phyloP scores from a whole-genome alignment of 352 stramenopile species.

The Globisporangium paddicum region DNA sequence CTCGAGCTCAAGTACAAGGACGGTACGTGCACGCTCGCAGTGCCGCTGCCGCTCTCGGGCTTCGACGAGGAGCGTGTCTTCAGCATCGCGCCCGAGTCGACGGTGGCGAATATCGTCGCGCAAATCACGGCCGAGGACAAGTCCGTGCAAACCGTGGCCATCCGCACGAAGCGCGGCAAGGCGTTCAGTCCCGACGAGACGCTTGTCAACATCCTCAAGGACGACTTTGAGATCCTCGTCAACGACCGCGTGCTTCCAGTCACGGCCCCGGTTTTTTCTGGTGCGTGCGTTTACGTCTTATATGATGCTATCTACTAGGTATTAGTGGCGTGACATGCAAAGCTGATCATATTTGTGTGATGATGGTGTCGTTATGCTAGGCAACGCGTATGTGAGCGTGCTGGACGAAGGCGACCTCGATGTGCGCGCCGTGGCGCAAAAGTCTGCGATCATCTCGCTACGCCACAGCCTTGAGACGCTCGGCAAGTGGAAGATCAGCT shows the following conservation, averaged over 20 bases:
- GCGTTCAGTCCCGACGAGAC: constrained; percentile 58
- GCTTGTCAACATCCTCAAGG: constrained; percentile 60
- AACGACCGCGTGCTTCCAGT: constrained; percentile 77
- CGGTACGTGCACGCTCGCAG: constrained; percentile 63
- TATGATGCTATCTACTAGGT: neutral
- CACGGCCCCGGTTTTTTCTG: constrained; percentile 62
- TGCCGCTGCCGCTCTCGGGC: constrained; percentile 70
- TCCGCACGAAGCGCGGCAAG: constrained; percentile 56
- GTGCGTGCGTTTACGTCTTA: constrained; percentile 9
- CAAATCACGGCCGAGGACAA: constrained; percentile 78
- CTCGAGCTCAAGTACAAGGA: constrained; percentile 83
- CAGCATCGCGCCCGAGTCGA: constrained; percentile 70
- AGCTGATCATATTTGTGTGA: neutral
- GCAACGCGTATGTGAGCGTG: constrained; percentile 69
- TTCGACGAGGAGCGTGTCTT: constrained; percentile 81
- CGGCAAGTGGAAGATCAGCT: constrained; percentile 79
- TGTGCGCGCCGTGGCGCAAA: constrained; percentile 72
- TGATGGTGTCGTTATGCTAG: constrained; percentile 5
- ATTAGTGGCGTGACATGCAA: neutral
- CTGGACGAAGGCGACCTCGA: constrained; percentile 74
- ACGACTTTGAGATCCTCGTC: constrained; percentile 80
- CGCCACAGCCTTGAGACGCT: constrained; percentile 64
- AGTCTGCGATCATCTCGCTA: constrained; percentile 73
- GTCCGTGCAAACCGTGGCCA: constrained; percentile 59
- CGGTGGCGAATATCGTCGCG: constrained; percentile 60